Evolutionary conservation across 1,284 basidiomycete species (phyloP), one percentile per base, ranked within the genome.

Genomic region (Fistulina hepatica): DNA sequence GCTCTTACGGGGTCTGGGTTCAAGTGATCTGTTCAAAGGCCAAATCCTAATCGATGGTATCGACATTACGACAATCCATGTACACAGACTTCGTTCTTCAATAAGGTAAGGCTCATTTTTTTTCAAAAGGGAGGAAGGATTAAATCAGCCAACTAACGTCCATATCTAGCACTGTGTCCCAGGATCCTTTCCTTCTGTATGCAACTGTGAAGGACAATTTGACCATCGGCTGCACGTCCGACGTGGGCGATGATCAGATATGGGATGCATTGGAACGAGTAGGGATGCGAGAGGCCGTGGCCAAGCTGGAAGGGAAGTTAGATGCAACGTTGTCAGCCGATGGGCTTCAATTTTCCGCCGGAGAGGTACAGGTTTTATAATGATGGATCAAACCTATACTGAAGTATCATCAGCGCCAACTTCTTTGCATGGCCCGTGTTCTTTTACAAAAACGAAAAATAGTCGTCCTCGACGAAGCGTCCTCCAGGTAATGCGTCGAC

Each of bases 11-110:
- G 28, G 28, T 9, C 28, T 31, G 9, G 28, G 19, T 9, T 8
- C 9, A 19, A 19, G 9, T 9, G 13, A 31, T 9, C 28, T 31
- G 4, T 13, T 31, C 9, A 13, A 31, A 4, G 36, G 36, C 8
- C 36, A 21, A 13, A 91, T 97, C 39, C 50, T 69, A n/a, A 83
- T 94, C 36, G 89, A 95, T 54, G 81, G 77, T 6, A 67, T 90
- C 6, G 85, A 93, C 54, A 83, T 91, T 46, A 71, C 78, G 7
- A 78, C 28, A 3, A 19, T 31, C 15, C 28, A 13, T 8, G 28
- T 31, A 9, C 15, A 31, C 15, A 31, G 28, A 13, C 28, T 31
- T 13, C 28, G 28, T 19, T 13, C 15, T 13, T 8, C 28, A 4
- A 31, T 31, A 13, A 31, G 28, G 28, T 31, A 16, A 31, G 28